Evolutionary conservation across 352 stramenopile genomes (phyloP).

Genomic region (Phytophthora fragariaefolia): DNA sequence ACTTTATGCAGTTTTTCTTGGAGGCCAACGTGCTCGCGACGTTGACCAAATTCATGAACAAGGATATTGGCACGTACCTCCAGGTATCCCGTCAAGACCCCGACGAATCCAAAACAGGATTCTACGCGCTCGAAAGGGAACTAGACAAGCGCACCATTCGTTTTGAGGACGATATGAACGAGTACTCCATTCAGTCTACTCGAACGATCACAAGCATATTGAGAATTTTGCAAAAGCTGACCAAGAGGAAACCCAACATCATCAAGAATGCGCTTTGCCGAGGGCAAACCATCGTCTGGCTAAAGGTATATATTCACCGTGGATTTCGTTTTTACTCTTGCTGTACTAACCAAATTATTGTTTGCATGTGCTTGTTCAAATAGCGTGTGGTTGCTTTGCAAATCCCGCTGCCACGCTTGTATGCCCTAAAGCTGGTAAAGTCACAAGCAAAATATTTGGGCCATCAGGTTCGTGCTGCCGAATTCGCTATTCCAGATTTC

Average conservation of each 20-base stretch:
- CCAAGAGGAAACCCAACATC: conserved; percentile 85
- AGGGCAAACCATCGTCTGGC: conserved; percentile 78
- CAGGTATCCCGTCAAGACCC: conserved; percentile 68
- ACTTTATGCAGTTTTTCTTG: conserved; percentile 83
- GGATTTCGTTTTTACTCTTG: conserved; percentile 2
- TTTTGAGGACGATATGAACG: conserved; percentile 72
- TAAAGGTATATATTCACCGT: conserved; percentile 54
- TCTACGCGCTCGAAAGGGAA: conserved; percentile 67
- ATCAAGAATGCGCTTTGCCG: conserved; percentile 85
- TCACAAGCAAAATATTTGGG: conserved; percentile 86
- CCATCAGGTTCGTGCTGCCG: conserved; percentile 54
- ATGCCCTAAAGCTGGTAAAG: conserved; percentile 86
- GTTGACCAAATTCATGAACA: conserved; percentile 90
- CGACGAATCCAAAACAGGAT: conserved; percentile 59
- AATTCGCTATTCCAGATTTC: no score
- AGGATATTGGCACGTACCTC: conserved; percentile 81
- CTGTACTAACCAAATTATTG: conserved; percentile 6
- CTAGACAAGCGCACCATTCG: conserved; percentile 64
- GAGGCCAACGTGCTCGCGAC: conserved; percentile 76
- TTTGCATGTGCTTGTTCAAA: background rate
- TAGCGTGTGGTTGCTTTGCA: conserved; percentile 77
- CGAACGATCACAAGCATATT: conserved; percentile 82
- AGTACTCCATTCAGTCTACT: conserved; percentile 72
- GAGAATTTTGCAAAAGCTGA: conserved; percentile 83
- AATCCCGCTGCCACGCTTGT: conserved; percentile 69